Base-by-base conservation (phyloP, 2,329 filamentous ascomycete genomes). In the Pseudopithomyces chartarum region DNA sequence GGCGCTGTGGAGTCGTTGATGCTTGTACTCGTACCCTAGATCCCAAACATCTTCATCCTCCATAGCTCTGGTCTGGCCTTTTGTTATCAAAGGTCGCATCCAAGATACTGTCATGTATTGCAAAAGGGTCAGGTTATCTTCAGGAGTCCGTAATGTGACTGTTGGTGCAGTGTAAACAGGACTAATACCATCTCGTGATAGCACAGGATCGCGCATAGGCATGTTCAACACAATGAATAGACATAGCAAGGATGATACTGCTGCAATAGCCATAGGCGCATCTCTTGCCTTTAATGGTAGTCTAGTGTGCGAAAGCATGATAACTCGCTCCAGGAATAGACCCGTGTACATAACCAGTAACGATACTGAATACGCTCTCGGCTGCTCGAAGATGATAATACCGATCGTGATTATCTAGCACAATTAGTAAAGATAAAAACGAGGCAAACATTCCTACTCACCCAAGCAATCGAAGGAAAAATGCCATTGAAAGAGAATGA, bases 81-180 rank as follows among this genome's bases (percentile, higher is more conserved):
- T 75, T 1, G 80, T 78, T 12, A 96, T 91, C 6, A 96, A 76
- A 0, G 92, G 89, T 0, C 81, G 80, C 77, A 96, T 88, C 92
- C 92, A 97, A 0, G 86, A 90, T 26, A 96, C 89, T 6, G 86
- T 88, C 85, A 94, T 90, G 76, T 91, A 97, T 63, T 93, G 90
- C 84, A 91, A 92, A 0, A 93, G 79, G 0, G 84, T 90, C 22
- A 96, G 73, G 60, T 90, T 87, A 64, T 97, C 92, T 72, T 97
- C 92, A 0, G 92, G 88, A 46, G 84, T 87, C 29, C 91, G 88
- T n/a, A 90, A 77, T 2, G 81, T 74, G 2, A 77, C 80, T 0
- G 82, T 87, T 1, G 90, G 86, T 4, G 75, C 61, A 17, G 80
- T 78, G 52, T 83, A 86, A 1, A 85, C 80, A 15, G 78, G 75